A percentile compares a stretch with the other conserved stretches of the same genome.
These are phyloP conservation scores for Didymella segeticola DNA, from an alignment of 2,329 filamentous ascomycete species.

Conservation along the genomic window DNA sequence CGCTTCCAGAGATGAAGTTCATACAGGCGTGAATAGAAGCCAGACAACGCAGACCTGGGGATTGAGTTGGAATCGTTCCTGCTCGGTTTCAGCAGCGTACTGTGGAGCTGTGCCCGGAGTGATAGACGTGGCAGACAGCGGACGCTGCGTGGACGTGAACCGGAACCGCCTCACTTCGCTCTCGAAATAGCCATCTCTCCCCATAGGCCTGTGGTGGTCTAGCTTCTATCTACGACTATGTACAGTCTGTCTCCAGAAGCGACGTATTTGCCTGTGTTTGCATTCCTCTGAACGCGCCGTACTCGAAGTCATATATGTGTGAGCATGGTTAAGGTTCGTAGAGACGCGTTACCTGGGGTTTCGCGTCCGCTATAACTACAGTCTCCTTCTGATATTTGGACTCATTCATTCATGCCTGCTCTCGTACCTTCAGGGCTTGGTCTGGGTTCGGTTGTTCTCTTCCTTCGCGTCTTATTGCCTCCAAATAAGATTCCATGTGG, in stretches of 20 bases:
- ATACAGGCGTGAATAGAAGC: too few species aligned
- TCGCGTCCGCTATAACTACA: slow-evolving; percentile 22
- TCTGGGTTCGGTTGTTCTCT: background rate
- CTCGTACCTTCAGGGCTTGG: slow-evolving; percentile 1
- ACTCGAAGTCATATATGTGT: slow-evolving; percentile 1
- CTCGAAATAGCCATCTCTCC: background rate
- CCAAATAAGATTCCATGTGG: slow-evolving; percentile 10
- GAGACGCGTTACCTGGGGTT: slow-evolving; percentile 20
- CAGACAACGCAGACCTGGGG: too few species aligned
- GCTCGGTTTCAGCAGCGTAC: background rate
- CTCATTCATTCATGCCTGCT: slow-evolving; percentile 15
- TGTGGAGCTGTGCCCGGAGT: background rate
- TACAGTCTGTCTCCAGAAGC: slow-evolving; percentile 14
- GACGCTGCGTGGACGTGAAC: background rate
- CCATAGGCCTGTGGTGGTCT: background rate
- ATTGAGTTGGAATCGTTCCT: too few species aligned
- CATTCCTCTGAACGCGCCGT: slow-evolving; percentile 12
- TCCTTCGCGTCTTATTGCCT: slow-evolving; percentile 1
- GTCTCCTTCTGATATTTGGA: slow-evolving; percentile 22
- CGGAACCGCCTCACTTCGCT: background rate
- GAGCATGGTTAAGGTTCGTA: slow-evolving; percentile 23
- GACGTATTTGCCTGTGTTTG: slow-evolving; percentile 17
- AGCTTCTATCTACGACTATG: slow-evolving; percentile 10
- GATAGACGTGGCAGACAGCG: background rate
- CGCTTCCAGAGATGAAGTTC: too few species aligned